Evolutionary conservation across 1,139 yeast genomes (phyloP), one percentile per base, ranked within the genome.

Genomic region (Hyphopichia pseudoburtonii): DNA sequence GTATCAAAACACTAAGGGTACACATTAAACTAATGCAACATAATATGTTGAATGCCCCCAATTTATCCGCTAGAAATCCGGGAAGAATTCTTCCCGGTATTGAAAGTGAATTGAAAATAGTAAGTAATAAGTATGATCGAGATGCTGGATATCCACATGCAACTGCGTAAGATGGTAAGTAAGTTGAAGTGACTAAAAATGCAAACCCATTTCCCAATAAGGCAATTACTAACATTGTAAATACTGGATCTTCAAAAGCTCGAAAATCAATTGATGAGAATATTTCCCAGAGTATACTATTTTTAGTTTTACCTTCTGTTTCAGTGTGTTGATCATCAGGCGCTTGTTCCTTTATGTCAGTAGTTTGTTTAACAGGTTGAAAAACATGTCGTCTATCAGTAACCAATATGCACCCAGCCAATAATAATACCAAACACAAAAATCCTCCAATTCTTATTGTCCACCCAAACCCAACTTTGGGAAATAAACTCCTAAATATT

Each of bases 191-290:
- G 10, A 60, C 46, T 31, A 57, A 45, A 39, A 57, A 58, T 8
- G 58, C 56, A 36, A 62, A 52, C 9, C 66, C 66, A 45, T 60
- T 62, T n/a, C 64, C 64, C 14, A 63, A 44, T 35, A 62, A 47
- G 14, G 63, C 57, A 16, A 56, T 28, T 4, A 61, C 66, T 31
- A 63, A 44, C 34, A 55, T 51, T 2, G 57, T 39, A 39, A 56
- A 63, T 22, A 57, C 48, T 38, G 35, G 47, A 36, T 59, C 57
- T 40, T 51, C 54, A 40, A 60, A 59, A 10, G 57, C 56, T 19
- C 41, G 45, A 10, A 60, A 45, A 42, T 61, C 65, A 33, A 63
- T 53, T 3, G 66, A 55, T 30, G 46, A 46, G 5, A 55, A 9
- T 17, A 62, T 45, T 33, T 54, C 50, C 8, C 48, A 14, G 32